phyloP scores from a whole-genome alignment of 495 filamentous ascomycete genomes.

The Penicillium maclennaniae region DNA sequence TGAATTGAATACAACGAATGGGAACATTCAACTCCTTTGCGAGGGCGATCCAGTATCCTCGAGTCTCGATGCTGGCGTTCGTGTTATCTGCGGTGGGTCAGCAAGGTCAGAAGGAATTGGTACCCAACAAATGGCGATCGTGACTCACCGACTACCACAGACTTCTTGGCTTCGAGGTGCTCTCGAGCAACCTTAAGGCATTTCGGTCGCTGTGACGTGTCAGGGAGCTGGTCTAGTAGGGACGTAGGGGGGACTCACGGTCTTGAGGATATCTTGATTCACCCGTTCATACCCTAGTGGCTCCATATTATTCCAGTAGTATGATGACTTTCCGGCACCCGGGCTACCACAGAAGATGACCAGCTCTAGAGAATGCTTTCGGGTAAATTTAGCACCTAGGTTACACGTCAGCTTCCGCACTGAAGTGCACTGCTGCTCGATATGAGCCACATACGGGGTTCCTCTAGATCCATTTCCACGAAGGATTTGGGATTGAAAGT shows the following conservation, averaged over 20 bases:
- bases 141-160: slow-evolving; percentile 71
- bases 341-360: slow-evolving; percentile 86
- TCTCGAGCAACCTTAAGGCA: slow-evolving; percentile 75
- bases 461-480: slow-evolving; percentile 34
- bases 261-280: slow-evolving; percentile 89
- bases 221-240: background rate
- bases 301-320: slow-evolving; percentile 75
- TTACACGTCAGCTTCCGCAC: background rate
- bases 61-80: slow-evolving; percentile 73
- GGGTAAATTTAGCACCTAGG: slow-evolving; percentile 43
- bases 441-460: slow-evolving; percentile 28
- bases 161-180: slow-evolving; percentile 57
- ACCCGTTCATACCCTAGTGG: slow-evolving; percentile 78
- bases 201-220: slow-evolving; percentile 59
- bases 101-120: background rate
- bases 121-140: background rate
- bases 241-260: slow-evolving; percentile 43
- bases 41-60: slow-evolving; percentile 70
- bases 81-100: slow-evolving; percentile 69
- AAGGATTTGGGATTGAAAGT: slow-evolving; percentile 64
- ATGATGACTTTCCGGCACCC: slow-evolving; percentile 85
- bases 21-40: slow-evolving; percentile 66
- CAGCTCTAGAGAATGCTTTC: slow-evolving; percentile 64
- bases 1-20: slow-evolving; percentile 85
- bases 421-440: background rate